These are phyloP conservation scores for Eucalyptus pumila DNA, from an alignment of 345 rosid genomes.

Conservation along the genomic window DNA sequence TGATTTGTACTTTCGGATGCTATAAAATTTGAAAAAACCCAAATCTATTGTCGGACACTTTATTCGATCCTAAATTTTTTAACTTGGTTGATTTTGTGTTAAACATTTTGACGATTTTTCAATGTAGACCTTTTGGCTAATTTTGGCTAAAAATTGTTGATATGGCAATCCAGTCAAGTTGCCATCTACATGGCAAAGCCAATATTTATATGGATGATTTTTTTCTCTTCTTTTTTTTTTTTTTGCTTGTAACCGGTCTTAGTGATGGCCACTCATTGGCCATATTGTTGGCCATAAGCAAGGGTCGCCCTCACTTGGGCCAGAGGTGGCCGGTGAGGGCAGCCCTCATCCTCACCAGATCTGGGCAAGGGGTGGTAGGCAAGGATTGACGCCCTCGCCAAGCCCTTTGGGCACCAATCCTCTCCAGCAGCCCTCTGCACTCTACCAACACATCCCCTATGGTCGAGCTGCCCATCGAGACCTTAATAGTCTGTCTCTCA, in stretches of 20 bases:
- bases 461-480: neutral
- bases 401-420: too few species aligned
- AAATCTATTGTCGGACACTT: neutral
- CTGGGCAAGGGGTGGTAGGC: neutral
- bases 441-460: neutral
- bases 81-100: neutral
- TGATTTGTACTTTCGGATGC: neutral
- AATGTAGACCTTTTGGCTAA: accelerated
- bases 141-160: neutral
- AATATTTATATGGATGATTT: accelerated
- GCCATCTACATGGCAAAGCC: accelerated
- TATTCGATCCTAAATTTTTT: accelerated
- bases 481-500: neutral
- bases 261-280: neutral
- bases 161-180: neutral
- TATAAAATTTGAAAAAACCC: neutral
- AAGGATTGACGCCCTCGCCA: neutral
- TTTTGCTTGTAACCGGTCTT: neutral
- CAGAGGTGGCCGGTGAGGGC: neutral
- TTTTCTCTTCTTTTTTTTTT: accelerated
- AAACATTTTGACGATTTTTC: neutral
- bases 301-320: neutral
- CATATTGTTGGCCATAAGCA: neutral
- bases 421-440: neutral
- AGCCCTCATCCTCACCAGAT: neutral